Conservation (phyloP, 768 basidiomycete genomes). For the Leucogyrophana mollusca region DNA sequence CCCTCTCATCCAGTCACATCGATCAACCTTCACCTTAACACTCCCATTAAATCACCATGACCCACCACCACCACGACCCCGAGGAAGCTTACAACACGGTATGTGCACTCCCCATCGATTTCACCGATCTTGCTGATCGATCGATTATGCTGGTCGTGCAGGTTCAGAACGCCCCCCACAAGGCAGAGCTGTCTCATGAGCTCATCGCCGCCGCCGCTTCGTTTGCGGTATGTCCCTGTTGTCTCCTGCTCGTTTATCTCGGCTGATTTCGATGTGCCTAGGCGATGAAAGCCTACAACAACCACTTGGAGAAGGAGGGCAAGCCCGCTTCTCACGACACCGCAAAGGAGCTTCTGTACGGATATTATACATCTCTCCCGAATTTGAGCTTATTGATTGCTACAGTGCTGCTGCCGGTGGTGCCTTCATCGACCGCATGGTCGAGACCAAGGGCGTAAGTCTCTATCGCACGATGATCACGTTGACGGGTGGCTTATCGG, state of each 20-base stretch:
- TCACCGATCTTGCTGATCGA: background rate
- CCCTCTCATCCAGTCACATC: background rate
- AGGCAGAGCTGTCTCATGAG: constrained; percentile 63
- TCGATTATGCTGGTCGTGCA: constrained; percentile 19
- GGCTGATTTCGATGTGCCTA: constrained; percentile 18
- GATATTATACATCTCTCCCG: background rate
- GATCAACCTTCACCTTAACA: background rate
- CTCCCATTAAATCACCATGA: constrained; percentile 13
- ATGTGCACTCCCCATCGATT: constrained; percentile 4
- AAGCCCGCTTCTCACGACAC: constrained; percentile 45
- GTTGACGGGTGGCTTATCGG: background rate
- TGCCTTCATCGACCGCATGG: constrained; percentile 48
- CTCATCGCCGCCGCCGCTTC: constrained; percentile 65
- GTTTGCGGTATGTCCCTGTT: constrained; percentile 45
- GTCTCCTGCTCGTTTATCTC: background rate
- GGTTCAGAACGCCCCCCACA: constrained; percentile 50
- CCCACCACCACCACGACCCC: constrained; percentile 5
- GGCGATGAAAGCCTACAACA: constrained; percentile 65
- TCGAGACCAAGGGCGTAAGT: constrained; percentile 59
- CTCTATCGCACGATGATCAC: background rate
- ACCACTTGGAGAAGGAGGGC: constrained; percentile 51
- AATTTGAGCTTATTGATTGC: background rate
- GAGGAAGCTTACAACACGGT: constrained; percentile 18
- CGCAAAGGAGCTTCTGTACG: constrained; percentile 56
- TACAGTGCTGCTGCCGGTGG: constrained; percentile 54